These are phyloP conservation scores for Inosperma sp. DNA, from an alignment of 768 basidiomycete species.

Conservation along the genomic window DNA sequence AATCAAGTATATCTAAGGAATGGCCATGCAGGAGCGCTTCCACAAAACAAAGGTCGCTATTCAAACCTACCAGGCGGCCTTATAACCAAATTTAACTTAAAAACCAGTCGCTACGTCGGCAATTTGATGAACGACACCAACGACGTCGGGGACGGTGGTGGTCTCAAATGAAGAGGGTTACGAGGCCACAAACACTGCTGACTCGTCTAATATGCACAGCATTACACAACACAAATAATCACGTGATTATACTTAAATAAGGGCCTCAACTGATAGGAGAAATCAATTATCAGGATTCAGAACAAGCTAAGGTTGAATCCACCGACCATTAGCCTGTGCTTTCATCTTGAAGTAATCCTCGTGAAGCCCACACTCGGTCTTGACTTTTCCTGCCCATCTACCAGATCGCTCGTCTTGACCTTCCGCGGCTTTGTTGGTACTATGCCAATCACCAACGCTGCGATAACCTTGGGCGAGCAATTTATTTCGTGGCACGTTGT, in stretches of 20 bases:
- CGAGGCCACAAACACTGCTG: not conserved
- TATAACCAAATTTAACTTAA: not conserved
- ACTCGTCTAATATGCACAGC: slow-evolving; percentile 3
- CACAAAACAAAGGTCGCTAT: slow-evolving; percentile 14
- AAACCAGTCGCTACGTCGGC: slow-evolving; percentile 10
- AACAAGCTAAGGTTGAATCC: not conserved
- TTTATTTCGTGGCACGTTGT: slow-evolving; percentile 84
- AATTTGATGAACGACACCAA: slow-evolving; percentile 21
- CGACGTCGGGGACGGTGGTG: slow-evolving; percentile 24
- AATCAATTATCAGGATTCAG: not conserved
- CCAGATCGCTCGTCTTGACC: slow-evolving; percentile 86
- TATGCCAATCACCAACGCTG: slow-evolving; percentile 98
- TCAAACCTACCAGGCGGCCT: slow-evolving; percentile 4
- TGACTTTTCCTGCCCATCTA: slow-evolving; percentile 84
- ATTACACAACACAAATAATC: slow-evolving; percentile 1
- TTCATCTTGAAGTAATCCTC: slow-evolving; percentile 84
- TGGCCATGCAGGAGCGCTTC: slow-evolving; percentile 15
- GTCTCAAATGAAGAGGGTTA: slow-evolving; percentile 15
- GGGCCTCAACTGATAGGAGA: not conserved
- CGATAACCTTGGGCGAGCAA: slow-evolving; percentile 89
- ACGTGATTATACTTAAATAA: not conserved
- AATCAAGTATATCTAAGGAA: slow-evolving; percentile 23
- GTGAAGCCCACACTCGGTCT: slow-evolving; percentile 96
- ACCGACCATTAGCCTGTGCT: slow-evolving; percentile 38
- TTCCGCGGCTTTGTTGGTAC: slow-evolving; percentile 65